These are phyloP conservation scores for Eimeria nieschulzi DNA, from an alignment of 169 alveolate species.

Conservation along the genomic window DNA sequence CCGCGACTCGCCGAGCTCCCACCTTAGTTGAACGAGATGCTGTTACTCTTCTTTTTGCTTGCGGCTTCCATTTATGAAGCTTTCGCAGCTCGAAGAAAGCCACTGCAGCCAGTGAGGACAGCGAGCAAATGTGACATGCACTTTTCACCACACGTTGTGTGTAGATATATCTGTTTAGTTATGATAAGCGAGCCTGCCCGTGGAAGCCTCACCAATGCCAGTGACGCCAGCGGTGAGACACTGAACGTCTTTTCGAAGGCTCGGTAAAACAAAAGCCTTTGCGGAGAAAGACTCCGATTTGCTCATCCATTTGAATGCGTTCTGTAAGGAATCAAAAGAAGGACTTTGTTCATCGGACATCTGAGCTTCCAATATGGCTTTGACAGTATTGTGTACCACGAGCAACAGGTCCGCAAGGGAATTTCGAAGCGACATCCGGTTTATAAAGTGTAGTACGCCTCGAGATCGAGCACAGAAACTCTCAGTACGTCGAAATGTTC, in stretches of 20 bases:
- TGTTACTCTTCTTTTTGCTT: no score
- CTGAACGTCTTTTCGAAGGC: constrained; percentile 46
- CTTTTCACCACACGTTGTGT: no score
- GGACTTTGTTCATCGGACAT: neutral
- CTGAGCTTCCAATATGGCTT: constrained; percentile 22
- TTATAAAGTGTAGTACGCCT: constrained; percentile 20
- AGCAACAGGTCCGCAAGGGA: constrained; percentile 35
- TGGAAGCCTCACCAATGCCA: constrained; percentile 34
- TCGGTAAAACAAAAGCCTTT: neutral
- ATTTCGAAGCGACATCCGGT: constrained; percentile 40
- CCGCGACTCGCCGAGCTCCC: no score
- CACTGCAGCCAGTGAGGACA: constrained; percentile 20
- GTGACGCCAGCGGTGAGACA: constrained; percentile 26
- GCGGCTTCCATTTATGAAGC: constrained; percentile 47
- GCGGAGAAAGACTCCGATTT: neutral
- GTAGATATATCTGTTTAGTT: no score
- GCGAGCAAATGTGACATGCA: neutral
- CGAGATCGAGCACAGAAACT: constrained; percentile 1
- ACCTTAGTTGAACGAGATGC: no score
- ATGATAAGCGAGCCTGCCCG: no score
- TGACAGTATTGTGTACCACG: constrained; percentile 50
- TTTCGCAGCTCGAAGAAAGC: constrained; percentile 53
- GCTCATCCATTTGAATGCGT: neutral
- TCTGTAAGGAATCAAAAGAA: constrained; percentile 13
- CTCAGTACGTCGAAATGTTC: constrained; percentile 35